Base-by-base conservation (phyloP, 2,329 filamentous ascomycete genomes). In the Cyphellophora attinorum region DNA sequence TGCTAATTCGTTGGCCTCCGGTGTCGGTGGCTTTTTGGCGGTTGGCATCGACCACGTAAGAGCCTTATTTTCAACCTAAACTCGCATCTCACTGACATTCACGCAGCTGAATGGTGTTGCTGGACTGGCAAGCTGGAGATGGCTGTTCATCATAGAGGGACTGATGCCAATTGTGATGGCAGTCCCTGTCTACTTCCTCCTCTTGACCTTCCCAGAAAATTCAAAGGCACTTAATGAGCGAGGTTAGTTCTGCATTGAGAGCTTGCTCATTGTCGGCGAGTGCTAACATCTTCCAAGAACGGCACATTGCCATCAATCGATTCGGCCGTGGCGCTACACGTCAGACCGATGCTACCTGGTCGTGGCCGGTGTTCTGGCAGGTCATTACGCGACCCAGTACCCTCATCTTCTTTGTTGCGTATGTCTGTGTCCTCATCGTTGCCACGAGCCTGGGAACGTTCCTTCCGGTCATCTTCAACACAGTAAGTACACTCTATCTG, bases 91-190 rank as follows among this genome's bases (percentile, higher is more conserved):
- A 11, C 13, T 16, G 4, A 34, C 23, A 12, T 32, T 6, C n/a
- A 55, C 51, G 47, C 54, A 61, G 36, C 46, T 61, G 41, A 37
- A 41, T 18, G 39, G 39, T 12, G 29, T 27, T 25, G 33, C 16
- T 11, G 39, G 39, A 16, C 27, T 41, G 4, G 33, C 35, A 25
- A 30, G 28, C 14, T 44, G 57, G 44, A 28, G 39, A 5, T 48
- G 44, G 44, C 33, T 46, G 8, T 46, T 46, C 18, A 40, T 45
- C 31, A 46, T 44, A 13, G 41, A 46, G 19, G 45, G 45, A 14
- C 17, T 37, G n/a, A 35, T 46, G 27, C 44, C 45, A 11, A 46
- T 48, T 29, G 31, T 44, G 4, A 31, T 42, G 27, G 37, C 45
- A 23, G 19, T 39, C 13, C 45, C 45, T 2, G 19, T 49, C 8